phyloP scores from a whole-genome alignment of 2,329 filamentous ascomycete genomes.

The Colletotrichum sp. region DNA sequence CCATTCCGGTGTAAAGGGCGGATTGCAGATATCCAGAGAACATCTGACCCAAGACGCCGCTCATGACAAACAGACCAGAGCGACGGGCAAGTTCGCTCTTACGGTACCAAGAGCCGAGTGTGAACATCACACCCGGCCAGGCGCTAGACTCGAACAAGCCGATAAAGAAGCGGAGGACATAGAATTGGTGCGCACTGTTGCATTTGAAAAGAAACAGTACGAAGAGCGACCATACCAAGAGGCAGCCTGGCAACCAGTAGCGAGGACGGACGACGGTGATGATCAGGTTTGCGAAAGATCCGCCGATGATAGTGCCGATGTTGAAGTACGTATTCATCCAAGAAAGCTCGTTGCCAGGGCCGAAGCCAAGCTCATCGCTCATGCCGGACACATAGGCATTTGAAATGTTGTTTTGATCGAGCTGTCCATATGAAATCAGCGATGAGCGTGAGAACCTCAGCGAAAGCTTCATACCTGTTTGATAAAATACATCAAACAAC shows the following conservation, averaged over 20 bases:
- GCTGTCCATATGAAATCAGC: constrained; percentile 11
- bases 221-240: constrained; percentile 42
- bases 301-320: constrained; percentile 51
- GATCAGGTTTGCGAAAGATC: constrained; percentile 47
- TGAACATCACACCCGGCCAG: constrained; percentile 58
- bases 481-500: constrained; percentile 51
- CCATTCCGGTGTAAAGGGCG: constrained; percentile 36
- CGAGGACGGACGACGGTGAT: constrained; percentile 48
- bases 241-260: constrained; percentile 44
- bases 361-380: constrained; percentile 49
- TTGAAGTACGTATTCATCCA: constrained; percentile 53
- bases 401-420: constrained; percentile 50
- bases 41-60: constrained; percentile 52
- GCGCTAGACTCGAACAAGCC: constrained; percentile 61
- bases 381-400: constrained; percentile 56
- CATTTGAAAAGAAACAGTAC: constrained; percentile 46
- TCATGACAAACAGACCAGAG: constrained; percentile 63
- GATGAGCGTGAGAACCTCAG: no score
- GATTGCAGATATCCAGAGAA: constrained; percentile 40
- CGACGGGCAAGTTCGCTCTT: constrained; percentile 61
- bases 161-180: constrained; percentile 57
- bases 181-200: constrained; percentile 41
- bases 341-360: constrained; percentile 43
- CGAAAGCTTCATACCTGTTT: constrained; percentile 33
- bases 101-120: constrained; percentile 65